Evolutionary conservation across 176 grass and related monocot species (phyloP).

Genomic region (Avena atlantica): DNA sequence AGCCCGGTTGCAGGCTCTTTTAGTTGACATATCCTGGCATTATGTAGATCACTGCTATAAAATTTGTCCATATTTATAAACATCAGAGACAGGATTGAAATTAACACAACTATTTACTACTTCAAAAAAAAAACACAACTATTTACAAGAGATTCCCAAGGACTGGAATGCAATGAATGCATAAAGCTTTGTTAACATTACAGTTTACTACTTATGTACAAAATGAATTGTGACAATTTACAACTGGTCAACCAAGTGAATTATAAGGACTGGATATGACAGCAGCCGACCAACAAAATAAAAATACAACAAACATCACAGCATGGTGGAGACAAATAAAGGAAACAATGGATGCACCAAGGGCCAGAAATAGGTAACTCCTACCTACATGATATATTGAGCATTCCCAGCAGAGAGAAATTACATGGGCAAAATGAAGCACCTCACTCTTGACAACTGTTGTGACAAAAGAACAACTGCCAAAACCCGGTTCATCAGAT

Average conservation of each 20-base stretch:
- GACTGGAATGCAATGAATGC: not conserved
- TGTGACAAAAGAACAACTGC: not conserved
- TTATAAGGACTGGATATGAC: not conserved
- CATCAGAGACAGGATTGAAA: not conserved
- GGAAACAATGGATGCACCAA: not conserved
- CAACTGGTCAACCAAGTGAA: not conserved
- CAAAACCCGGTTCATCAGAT: slow-evolving; percentile 24
- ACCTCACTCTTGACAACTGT: not conserved
- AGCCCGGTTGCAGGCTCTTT: not conserved
- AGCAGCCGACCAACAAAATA: not conserved
- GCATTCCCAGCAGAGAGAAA: not conserved
- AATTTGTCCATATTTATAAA: not conserved
- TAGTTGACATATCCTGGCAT: not conserved
- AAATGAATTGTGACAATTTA: not conserved
- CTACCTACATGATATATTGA: not conserved
- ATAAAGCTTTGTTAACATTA: not conserved
- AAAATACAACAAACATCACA: slow-evolving; percentile 2
- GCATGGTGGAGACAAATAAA: not conserved
- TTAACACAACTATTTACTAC: not conserved
- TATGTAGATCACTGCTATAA: not conserved
- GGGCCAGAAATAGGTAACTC: not conserved
- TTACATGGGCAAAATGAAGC: slow-evolving; percentile 20
- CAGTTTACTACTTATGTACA: slow-evolving; percentile 7
- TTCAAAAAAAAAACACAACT: not conserved
- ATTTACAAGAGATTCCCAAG: not conserved